Evolutionary conservation across 305 asterid genomes (phyloP), one percentile per base, ranked within the genome.

Genomic region (Rubia balearica): DNA sequence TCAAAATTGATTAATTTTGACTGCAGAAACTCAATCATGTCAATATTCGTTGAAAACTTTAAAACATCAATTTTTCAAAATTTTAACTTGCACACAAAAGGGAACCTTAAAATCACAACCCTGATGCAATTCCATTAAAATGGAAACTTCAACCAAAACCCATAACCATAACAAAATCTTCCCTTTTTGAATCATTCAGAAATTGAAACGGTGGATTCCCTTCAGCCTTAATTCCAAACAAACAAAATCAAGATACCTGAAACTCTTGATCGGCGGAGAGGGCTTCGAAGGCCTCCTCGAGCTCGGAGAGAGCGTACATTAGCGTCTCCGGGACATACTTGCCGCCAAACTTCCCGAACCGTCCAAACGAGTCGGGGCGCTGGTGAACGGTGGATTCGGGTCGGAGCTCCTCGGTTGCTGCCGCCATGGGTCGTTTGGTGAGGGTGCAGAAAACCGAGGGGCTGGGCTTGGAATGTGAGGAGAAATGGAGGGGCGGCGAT

Each of bases 251-350:
- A 6, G 36, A 55, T 75, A 89, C 98, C 98, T 93, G 97, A 76
- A 89, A 93, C 9, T 81, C 89, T 6, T 73, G 73, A 68, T 93
- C 98, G 11, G 69, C 7, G 22, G 94, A 83, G 48, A 90, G 89
- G 60, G 84, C 56, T 67, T 83, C 73, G 84, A 92, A 92, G 6
- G 98, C 98, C 12, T 82, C 83, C 77, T 92, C 97, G 45, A 92
- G 97, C 88, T 92, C 97, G 69, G 90, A 78, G 24, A 92, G 92
- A 7, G 96, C 98, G 74, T 84, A 71, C 97, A 90, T 92, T 27
- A 92, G 85, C 17, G 96, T 92, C 75, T 92, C 98, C 6, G 98
- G 98, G 0, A 92, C 98, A 74, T 87, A 92, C 61, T 88, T 90
- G 14, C 98, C 97, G 59, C 98, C 98, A 71, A 81, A 92, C 71